A percentile compares a stretch with the other conserved stretches of the same genome.
Conservation (phyloP, 129 eudicot species). For the Artemisia tridentata region DNA sequence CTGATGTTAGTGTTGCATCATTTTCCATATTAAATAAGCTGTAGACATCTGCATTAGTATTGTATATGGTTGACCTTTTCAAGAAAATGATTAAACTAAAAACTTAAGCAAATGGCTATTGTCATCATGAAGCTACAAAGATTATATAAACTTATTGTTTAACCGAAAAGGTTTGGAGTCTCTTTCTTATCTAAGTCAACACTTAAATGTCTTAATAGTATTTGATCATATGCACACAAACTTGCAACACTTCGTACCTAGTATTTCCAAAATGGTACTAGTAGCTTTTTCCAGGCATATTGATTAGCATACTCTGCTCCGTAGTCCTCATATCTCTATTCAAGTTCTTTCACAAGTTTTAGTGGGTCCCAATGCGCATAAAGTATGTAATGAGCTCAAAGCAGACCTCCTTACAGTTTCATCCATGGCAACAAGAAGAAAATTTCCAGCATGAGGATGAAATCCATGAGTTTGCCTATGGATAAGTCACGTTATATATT, state of each 20-base stretch:
- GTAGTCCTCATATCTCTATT: neutral
- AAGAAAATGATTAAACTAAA: too few species aligned
- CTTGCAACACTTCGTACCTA: neutral
- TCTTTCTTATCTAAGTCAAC: too few species aligned
- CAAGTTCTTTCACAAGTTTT: constrained; percentile 27
- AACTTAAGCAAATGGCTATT: too few species aligned
- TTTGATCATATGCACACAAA: too few species aligned
- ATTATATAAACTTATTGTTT: too few species aligned
- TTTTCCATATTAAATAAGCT: too few species aligned
- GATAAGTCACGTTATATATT: constrained; percentile 23
- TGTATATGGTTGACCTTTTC: too few species aligned
- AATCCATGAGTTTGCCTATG: constrained; percentile 25
- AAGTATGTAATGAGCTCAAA: constrained; percentile 13
- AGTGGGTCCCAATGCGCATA: constrained; percentile 20
- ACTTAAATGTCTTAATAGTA: too few species aligned
- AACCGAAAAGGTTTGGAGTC: too few species aligned
- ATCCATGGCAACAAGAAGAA: constrained; percentile 28
- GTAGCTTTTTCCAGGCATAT: neutral
- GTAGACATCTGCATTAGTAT: too few species aligned
- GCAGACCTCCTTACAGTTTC: constrained; percentile 29
- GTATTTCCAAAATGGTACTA: neutral
- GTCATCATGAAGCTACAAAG: too few species aligned
- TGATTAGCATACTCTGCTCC: constrained; percentile 6
- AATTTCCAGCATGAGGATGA: constrained; percentile 8
- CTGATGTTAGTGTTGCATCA: too few species aligned